Evolutionary conservation across 2,329 filamentous ascomycete genomes (phyloP).

Genomic region (Chaetomium sp.): DNA sequence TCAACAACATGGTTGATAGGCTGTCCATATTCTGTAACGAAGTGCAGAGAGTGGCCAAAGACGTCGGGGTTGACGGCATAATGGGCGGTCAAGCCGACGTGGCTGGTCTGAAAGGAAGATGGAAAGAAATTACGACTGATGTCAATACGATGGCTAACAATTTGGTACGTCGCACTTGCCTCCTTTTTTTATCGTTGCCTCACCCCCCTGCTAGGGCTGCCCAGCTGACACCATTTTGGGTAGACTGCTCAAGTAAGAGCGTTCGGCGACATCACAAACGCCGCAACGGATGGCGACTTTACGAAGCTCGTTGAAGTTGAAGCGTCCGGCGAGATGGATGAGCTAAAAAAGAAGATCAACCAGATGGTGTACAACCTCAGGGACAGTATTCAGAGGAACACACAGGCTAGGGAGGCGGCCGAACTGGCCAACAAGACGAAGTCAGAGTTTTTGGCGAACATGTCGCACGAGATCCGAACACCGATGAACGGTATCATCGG

Average conservation of each 20-base stretch:
- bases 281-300: conserved; percentile 94
- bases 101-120: conserved; percentile 83
- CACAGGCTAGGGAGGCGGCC: conserved; percentile 87
- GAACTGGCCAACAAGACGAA: conserved; percentile 98
- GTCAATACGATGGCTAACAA: conserved; percentile 86
- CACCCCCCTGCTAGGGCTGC: conserved; percentile 16
- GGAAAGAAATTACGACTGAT: conserved; percentile 97
- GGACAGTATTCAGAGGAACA: conserved; percentile 95
- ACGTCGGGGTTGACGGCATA: conserved; percentile 95
- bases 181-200: not conserved
- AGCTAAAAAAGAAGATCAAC: conserved; percentile 98
- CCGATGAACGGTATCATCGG: conserved; percentile 97
- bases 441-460: conserved; percentile 96
- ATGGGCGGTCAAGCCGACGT: conserved; percentile 97
- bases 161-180: conserved; percentile 37
- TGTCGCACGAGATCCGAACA: conserved; percentile 97
- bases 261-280: conserved; percentile 97
- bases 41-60: conserved; percentile 89
- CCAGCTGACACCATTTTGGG: conserved; percentile 30
- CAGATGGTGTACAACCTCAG: conserved; percentile 96
- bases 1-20: conserved; percentile 97
- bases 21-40: conserved; percentile 94
- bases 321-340: conserved; percentile 97
- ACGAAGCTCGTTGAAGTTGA: conserved; percentile 95
- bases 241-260: conserved; percentile 95